Base-by-base conservation (phyloP, 208 protist genomes). In the Trypanosoma scelopori region DNA sequence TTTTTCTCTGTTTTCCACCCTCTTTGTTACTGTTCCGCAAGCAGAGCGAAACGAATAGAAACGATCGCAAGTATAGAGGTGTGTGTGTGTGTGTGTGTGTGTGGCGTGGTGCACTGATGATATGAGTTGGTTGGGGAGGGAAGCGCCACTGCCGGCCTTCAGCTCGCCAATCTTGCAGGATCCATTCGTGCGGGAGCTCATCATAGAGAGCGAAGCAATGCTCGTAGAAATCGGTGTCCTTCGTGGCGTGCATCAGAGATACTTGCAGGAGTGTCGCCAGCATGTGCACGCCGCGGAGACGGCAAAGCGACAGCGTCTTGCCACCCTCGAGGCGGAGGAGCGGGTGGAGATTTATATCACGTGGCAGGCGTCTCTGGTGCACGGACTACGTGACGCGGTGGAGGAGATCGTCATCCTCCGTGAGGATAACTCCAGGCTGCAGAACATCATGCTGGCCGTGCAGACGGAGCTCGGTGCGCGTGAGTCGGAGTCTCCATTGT, bases 191-290 rank as follows among this genome's bases (percentile, higher is more conserved):
- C 74, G 70, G 1, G 84, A 85, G 16, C 55, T 91, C 12, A 66
- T 91, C 1, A 35, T 65, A 0, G 80, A 87, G 65, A 84, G 81
- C 41, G 84, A 87, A 68, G 27, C 32, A 18, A 79, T 87, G 76
- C 53, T 87, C 12, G 41, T 50, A 39, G 79, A 81, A 52, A 59
- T 86, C 15, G 53, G 45, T 3, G 56, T n/a, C 32, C 74, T 82
- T 11, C 78, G 76, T 9, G 28, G 11, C 3, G 1, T 53, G 37
- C 43, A 56, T 18, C 41, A 35, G 13, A 20, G 30, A 3, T 30
- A 70, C 43, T 71, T 69, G 55, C 18, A 23, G 3, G 64, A 53
- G 20, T 59, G 55, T 41, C 53, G 76, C 0, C 58, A 57, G 25
- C 32, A 56, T 12, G 2, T 83, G 30, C 43, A 23, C 5, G 15